Base-by-base conservation (phyloP, 495 filamentous ascomycete genomes). In the Penicillium egyptiacum region DNA sequence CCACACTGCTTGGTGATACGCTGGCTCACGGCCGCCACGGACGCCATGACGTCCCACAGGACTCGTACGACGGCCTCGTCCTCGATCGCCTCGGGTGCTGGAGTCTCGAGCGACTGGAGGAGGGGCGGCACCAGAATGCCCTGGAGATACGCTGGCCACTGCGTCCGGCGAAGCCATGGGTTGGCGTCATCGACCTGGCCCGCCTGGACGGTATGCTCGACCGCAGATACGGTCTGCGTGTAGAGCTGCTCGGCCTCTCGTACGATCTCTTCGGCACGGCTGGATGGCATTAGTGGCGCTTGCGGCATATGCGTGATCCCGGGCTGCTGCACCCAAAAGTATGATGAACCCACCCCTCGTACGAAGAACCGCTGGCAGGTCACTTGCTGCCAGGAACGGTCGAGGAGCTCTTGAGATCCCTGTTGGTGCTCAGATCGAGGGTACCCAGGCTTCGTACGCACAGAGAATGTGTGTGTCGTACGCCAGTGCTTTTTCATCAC, bases 121-220 rank as follows among this genome's bases (percentile, higher is more conserved):
- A 40, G 14, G 14, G 14, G 16, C 17, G 37, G 37, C 1, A n/a
- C 37, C 17, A n/a, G 37, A 11, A 30, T 30, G 12, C 45, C 53
- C 2, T 20, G 25, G 7, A 61, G 28, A 31, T 61, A 61, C 20
- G 14, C 3, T 1, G 53, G 28, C 58, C 53, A 61, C 30, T 45
- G 12, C 17, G 48, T 61, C 10, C 55, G 16, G 14, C 53, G 58
- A 11, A 61, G 53, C 58, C 53, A 56, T 23, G 47, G 46, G 41
- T 56, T 61, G 1, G 53, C 41, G 14, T 61, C 47, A 20, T 37
- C 31, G n/a, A 42, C 19, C 14, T 46, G 23, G 39, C n/a, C 53
- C 3, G 50, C 45, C 23, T 70, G 3, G 37, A 40, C 7, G 0
- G 16, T 16, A 19, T 16, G 11, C 14, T 40, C 16, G 1, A 40